Conservation (phyloP, 352 stramenopile species). For the Phytophthora pisi region DNA sequence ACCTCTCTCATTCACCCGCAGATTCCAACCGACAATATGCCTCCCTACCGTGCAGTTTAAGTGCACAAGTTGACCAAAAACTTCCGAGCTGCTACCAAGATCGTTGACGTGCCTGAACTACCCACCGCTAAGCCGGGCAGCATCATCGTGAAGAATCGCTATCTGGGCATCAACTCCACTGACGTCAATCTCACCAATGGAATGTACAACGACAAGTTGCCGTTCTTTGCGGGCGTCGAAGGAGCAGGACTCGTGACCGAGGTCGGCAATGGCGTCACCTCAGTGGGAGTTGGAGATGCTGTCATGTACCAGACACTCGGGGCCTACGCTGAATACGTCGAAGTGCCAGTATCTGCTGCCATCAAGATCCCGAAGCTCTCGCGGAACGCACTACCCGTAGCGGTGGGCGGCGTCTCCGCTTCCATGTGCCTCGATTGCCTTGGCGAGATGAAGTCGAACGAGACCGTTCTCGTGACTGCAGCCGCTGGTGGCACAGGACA, state of each 20-base stretch:
- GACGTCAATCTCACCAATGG: constrained; percentile 63
- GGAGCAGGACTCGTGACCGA: constrained; percentile 42
- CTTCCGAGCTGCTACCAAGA: constrained; percentile 46
- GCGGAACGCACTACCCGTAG: constrained; percentile 37
- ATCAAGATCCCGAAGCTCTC: constrained; percentile 34
- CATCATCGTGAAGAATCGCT: constrained; percentile 55
- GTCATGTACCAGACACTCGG: constrained; percentile 47
- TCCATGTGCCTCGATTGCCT: constrained; percentile 45
- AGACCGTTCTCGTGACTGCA: constrained; percentile 40
- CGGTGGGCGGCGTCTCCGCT: constrained; percentile 45
- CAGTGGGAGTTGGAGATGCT: constrained; percentile 34
- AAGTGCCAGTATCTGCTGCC: constrained; percentile 30
- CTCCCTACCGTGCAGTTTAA: constrained; percentile 35
- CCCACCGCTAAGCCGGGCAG: constrained; percentile 22
- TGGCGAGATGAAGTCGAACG: constrained; percentile 37
- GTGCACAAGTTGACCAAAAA: constrained; percentile 41
- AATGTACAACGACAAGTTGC: constrained; percentile 38
- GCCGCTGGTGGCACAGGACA: constrained; percentile 69
- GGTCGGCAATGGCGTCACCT: constrained; percentile 31
- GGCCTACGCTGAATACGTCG: constrained; percentile 54
- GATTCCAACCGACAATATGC: constrained; percentile 25
- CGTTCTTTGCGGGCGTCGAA: constrained; percentile 54
- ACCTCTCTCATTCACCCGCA: neutral
- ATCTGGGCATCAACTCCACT: constrained; percentile 53
- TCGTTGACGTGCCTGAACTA: constrained; percentile 39